phyloP scores from a whole-genome alignment of 345 rosid genomes.

The Passiflora organensis region DNA sequence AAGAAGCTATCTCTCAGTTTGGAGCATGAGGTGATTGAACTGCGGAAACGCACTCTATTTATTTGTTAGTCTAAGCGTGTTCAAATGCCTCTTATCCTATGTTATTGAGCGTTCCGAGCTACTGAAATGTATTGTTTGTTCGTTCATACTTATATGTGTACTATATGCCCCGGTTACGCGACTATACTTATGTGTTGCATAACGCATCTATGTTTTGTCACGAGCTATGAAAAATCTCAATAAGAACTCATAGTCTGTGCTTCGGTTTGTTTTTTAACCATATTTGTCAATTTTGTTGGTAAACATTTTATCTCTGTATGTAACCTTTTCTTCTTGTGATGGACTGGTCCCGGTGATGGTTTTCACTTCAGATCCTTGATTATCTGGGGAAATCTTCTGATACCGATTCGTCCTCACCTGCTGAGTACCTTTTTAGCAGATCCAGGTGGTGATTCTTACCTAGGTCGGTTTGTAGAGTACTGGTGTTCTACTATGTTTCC shows the following conservation, averaged over 20 bases:
- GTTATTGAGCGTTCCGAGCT: no score
- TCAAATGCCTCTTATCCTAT: no score
- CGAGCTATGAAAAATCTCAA: no score
- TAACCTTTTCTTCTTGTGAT: not conserved
- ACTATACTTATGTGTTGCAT: no score
- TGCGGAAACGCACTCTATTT: not conserved
- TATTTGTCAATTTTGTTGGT: no score
- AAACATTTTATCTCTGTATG: no score
- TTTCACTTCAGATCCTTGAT: slow-evolving; percentile 65
- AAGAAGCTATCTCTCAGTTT: slow-evolving; percentile 80
- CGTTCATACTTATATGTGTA: no score
- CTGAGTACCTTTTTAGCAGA: slow-evolving; percentile 75
- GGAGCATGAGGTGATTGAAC: slow-evolving; percentile 70
- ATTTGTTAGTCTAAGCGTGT: not conserved
- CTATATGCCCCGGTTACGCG: no score
- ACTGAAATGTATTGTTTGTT: no score
- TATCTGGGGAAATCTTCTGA: slow-evolving; percentile 80
- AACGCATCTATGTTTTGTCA: no score
- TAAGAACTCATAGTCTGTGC: no score
- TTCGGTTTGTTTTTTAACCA: no score
- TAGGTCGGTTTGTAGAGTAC: slow-evolving; percentile 9
- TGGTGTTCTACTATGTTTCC: not conserved
- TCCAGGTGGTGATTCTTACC: slow-evolving; percentile 57
- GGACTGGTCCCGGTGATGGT: not conserved
- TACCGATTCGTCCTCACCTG: slow-evolving; percentile 68